A percentile compares a stretch with the other conserved stretches of the same genome.
Evolutionary conservation across 768 basidiomycete species (phyloP).

Genomic region (Phylloporus rhodoxanthus): DNA sequence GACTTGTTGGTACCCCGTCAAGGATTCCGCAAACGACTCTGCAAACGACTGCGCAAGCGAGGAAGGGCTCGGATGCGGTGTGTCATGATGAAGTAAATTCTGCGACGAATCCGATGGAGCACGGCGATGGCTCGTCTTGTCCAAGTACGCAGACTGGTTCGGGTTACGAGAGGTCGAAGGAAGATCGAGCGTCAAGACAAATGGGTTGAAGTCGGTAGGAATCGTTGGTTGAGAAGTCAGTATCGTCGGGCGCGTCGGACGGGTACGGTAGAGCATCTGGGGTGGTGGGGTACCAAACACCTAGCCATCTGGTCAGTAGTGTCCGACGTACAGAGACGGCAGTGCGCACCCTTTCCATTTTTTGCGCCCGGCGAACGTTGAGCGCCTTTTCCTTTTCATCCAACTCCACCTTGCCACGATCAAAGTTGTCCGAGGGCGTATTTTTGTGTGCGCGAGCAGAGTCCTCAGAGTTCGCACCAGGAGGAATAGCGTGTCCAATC

Average conservation of each 20-base stretch:
- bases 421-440: constrained; percentile 45
- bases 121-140: constrained; percentile 44
- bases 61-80: constrained; percentile 16
- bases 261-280: constrained; percentile 70
- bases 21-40: constrained; percentile 15
- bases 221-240: constrained; percentile 27
- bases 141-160: constrained; percentile 46
- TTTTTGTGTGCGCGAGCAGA: constrained; percentile 40
- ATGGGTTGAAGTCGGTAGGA: constrained; percentile 14
- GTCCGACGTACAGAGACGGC: neutral
- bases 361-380: constrained; percentile 73
- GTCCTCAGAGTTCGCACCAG: constrained; percentile 27
- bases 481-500: constrained; percentile 28
- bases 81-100: constrained; percentile 39
- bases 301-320: constrained; percentile 33
- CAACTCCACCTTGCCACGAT: constrained; percentile 65
- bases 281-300: constrained; percentile 81
- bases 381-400: constrained; percentile 70
- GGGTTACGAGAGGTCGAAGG: constrained; percentile 33
- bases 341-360: constrained; percentile 75
- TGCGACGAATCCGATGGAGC: constrained; percentile 60
- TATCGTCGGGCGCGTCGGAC: constrained; percentile 36
- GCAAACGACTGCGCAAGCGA: constrained; percentile 18
- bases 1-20: constrained; percentile 15
- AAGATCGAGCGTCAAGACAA: constrained; percentile 17